Evolutionary conservation across 805 yeast genomes (phyloP).

Genomic region (Monosporozyma unispora): DNA sequence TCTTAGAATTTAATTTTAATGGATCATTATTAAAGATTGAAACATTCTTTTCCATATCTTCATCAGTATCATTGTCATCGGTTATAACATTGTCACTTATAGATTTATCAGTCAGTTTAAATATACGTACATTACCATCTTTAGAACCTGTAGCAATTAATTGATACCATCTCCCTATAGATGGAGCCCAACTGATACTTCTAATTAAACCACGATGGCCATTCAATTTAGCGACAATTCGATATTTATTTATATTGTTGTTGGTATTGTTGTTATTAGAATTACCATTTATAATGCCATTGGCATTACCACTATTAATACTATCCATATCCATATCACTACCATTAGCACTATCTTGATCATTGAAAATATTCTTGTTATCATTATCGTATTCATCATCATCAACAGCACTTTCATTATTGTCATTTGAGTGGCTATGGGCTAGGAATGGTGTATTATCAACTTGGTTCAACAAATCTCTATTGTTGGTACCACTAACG

Average conservation of each 20-base stretch:
- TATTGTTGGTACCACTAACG: not conserved
- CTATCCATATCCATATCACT: not conserved
- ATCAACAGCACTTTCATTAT: not conserved
- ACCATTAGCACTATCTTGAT: not conserved
- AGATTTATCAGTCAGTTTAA: slow-evolving; percentile 48
- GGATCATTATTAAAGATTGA: not conserved
- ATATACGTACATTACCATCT: slow-evolving; percentile 85
- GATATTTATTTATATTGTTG: slow-evolving; percentile 30
- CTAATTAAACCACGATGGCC: slow-evolving; percentile 84
- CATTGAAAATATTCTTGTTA: not conserved
- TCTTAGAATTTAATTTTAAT: not conserved
- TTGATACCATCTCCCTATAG: slow-evolving; percentile 85
- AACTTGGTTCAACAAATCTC: not conserved
- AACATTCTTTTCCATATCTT: not conserved
- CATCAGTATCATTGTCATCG: not conserved
- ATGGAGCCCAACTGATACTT: slow-evolving; percentile 92
- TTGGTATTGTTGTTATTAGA: not conserved
- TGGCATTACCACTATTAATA: not conserved
- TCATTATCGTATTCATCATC: not conserved
- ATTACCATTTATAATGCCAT: not conserved
- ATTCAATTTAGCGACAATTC: slow-evolving; percentile 55
- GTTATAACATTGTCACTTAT: not conserved
- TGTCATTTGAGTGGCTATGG: not conserved
- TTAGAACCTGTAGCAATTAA: slow-evolving; percentile 91
- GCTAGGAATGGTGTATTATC: not conserved